A percentile compares a stretch with the other conserved stretches of the same genome.
These are phyloP conservation scores for Rhizophagus clarus DNA, from an alignment of 192 early-diverging fungal species.

Conservation along the genomic window DNA sequence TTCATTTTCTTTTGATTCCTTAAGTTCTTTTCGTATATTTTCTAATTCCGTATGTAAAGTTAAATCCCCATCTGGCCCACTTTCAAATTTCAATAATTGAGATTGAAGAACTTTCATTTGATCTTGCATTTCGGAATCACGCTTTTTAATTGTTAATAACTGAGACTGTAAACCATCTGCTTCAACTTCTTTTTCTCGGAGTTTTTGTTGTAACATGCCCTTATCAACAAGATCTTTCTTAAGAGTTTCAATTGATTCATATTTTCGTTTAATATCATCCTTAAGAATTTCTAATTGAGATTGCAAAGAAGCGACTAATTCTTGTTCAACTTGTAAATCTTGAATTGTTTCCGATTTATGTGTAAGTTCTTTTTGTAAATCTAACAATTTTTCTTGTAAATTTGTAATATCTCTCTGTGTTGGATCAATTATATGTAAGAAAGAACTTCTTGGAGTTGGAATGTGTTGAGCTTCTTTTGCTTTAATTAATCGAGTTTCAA, in stretches of 20 bases:
- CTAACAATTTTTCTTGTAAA: conserved; percentile 23
- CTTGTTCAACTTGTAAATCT: conserved; percentile 1
- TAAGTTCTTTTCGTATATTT: not conserved
- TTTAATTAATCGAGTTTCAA: conserved; percentile 16
- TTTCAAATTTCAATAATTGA: not conserved
- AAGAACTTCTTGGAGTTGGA: conserved; percentile 24
- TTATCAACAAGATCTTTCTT: conserved; percentile 26
- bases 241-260: conserved; percentile 26
- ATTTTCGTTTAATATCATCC: conserved; percentile 14
- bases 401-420: not conserved
- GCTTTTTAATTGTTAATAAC: not conserved
- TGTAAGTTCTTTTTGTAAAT: conserved; percentile 23
- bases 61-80: not conserved
- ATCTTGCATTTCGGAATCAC: not conserved
- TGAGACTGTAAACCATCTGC: not conserved
- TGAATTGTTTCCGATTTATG: not conserved
- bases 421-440: not conserved
- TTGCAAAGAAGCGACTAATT: conserved; percentile 9
- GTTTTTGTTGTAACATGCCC: conserved; percentile 4
- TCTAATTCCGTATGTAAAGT: not conserved
- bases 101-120: not conserved
- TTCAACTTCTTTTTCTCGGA: conserved; percentile 25
- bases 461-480: conserved; percentile 19
- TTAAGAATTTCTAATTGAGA: conserved; percentile 15
- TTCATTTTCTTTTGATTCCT: not conserved